A percentile compares a stretch with the other conserved stretches of the same genome.
Conservation (phyloP, 2,329 filamentous ascomycete genomes). For the Pestalotiopsis fici region DNA sequence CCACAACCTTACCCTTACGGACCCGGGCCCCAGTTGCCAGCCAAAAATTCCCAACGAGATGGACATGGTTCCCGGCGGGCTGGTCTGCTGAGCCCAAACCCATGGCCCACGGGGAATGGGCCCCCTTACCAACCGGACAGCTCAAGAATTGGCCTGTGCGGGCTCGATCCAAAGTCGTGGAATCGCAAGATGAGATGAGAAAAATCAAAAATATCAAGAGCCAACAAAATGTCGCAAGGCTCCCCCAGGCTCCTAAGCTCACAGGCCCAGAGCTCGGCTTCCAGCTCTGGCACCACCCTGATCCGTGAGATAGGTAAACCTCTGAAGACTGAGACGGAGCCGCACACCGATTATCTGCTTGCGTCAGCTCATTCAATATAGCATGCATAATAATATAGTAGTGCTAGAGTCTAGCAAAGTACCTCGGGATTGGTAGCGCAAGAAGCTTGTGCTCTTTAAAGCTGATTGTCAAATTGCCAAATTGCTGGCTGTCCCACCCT, state of each 20-base stretch:
- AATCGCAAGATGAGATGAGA: not conserved
- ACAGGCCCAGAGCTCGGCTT: not conserved
- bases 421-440: not conserved
- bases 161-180: conserved; percentile 1
- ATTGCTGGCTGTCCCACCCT: not conserved
- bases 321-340: not conserved
- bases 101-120: not conserved
- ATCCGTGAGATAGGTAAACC: not conserved
- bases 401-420: not conserved
- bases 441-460: not conserved
- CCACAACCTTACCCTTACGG: not conserved
- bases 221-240: not conserved
- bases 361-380: conserved; percentile 1
- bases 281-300: not conserved
- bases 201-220: not conserved
- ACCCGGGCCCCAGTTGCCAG: not conserved
- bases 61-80: not conserved
- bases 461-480: not conserved
- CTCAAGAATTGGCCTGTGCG: not conserved
- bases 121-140: not conserved
- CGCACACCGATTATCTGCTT: not conserved
- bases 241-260: not conserved
- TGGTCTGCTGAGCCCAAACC: not conserved
- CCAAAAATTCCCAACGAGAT: not conserved
- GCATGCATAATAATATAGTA: not conserved